Conservation (phyloP, 768 basidiomycete species). For the Suillus americanus region DNA sequence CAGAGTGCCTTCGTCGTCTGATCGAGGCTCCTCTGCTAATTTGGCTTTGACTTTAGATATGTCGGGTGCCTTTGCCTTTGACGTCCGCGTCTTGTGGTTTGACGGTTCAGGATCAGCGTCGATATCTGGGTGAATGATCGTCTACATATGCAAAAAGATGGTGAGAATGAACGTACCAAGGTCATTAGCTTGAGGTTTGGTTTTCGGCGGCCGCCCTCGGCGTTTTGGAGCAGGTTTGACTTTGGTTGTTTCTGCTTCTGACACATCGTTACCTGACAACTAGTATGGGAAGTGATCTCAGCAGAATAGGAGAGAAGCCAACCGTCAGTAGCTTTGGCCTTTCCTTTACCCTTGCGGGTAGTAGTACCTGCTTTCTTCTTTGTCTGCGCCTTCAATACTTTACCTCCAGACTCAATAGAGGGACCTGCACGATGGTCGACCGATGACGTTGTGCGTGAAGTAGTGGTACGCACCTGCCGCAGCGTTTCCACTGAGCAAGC, state of each 20-base stretch:
- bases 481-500: not conserved
- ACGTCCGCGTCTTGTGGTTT: not conserved
- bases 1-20: conserved; percentile 29
- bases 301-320: not conserved
- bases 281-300: not conserved
- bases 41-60: conserved; percentile 11
- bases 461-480: not conserved
- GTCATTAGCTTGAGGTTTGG: conserved; percentile 9
- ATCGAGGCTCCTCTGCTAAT: conserved; percentile 1
- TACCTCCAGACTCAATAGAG: not conserved
- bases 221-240: conserved; percentile 17
- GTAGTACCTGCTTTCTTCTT: not conserved
- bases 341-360: not conserved
- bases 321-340: not conserved
- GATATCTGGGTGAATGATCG: not conserved
- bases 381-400: not conserved
- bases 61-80: not conserved
- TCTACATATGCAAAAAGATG: not conserved
- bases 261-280: not conserved
- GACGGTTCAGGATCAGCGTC: conserved; percentile 6
- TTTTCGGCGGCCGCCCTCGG: conserved; percentile 14
- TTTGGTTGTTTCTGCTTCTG: conserved; percentile 1
- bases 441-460: not conserved
- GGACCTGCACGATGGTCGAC: not conserved
- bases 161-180: not conserved